These are phyloP conservation scores for Linum lewisii DNA, from an alignment of 345 rosid genomes.

Conservation along the genomic window DNA sequence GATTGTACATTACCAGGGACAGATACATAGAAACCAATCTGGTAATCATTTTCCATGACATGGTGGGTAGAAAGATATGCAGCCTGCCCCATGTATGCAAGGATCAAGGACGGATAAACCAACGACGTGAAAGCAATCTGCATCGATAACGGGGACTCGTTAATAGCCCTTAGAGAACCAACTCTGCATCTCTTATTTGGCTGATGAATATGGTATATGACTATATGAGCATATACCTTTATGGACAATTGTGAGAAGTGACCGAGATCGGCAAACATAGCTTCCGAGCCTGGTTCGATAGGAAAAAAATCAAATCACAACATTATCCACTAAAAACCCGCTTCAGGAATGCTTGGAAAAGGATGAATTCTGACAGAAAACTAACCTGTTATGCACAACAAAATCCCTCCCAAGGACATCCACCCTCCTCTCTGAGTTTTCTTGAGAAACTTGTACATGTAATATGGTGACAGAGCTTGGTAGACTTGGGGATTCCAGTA, in stretches of 20 bases:
- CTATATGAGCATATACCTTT: constrained; percentile 36
- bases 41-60: constrained; percentile 26
- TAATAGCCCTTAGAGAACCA: constrained; percentile 7
- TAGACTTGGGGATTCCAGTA: constrained; percentile 87
- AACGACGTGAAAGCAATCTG: constrained; percentile 83
- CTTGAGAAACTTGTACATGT: constrained; percentile 67
- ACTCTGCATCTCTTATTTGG: neutral
- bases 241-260: constrained; percentile 85
- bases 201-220: neutral
- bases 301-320: neutral
- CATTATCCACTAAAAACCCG: neutral
- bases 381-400: constrained; percentile 76
- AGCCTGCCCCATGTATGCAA: constrained; percentile 97
- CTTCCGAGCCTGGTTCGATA: constrained; percentile 65
- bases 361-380: neutral
- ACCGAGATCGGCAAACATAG: constrained; percentile 97
- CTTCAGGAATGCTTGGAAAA: constrained; percentile 1
- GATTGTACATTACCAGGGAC: constrained; percentile 57
- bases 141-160: constrained; percentile 15
- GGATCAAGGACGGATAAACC: constrained; percentile 85
- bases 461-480: constrained; percentile 70
- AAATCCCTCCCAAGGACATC: constrained; percentile 87
- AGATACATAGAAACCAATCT: constrained; percentile 72
- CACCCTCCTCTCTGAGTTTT: constrained; percentile 75
- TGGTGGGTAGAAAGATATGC: constrained; percentile 77